phyloP scores from a whole-genome alignment of 2,329 filamentous ascomycete species.

The Xylaria sp. region DNA sequence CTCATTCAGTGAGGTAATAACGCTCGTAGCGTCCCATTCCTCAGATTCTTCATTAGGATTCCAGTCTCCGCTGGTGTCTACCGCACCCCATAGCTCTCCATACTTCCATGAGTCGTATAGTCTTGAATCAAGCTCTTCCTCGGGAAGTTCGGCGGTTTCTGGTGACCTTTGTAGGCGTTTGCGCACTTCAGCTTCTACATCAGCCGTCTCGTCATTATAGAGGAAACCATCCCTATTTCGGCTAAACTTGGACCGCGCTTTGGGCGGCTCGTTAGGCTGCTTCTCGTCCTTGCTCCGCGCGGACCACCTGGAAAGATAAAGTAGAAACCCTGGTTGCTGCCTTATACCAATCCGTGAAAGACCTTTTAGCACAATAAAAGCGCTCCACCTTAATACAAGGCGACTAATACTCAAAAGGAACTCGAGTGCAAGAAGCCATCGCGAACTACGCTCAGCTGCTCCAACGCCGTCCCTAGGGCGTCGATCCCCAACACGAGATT shows the following conservation, averaged over 20 bases:
- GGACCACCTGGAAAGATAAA: slow-evolving; percentile 61
- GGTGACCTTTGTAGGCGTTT: slow-evolving; percentile 62
- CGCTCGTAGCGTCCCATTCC: slow-evolving; percentile 81
- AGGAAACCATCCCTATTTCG: slow-evolving; percentile 65
- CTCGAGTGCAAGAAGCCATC: slow-evolving; percentile 80
- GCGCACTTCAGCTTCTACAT: slow-evolving; percentile 84
- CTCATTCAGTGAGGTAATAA: slow-evolving; percentile 65
- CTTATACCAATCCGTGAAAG: slow-evolving; percentile 70
- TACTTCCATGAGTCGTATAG: slow-evolving; percentile 87
- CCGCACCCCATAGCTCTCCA: slow-evolving; percentile 85
- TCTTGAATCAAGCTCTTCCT: slow-evolving; percentile 76
- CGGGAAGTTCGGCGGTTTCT: slow-evolving; percentile 58
- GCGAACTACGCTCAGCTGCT: slow-evolving; percentile 78
- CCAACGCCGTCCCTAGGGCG: slow-evolving; percentile 75
- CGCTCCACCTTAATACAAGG: slow-evolving; percentile 69
- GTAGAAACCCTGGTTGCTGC: slow-evolving; percentile 71
- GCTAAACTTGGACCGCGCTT: slow-evolving; percentile 56
- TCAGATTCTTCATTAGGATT: slow-evolving; percentile 64
- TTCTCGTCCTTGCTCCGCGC: slow-evolving; percentile 49
- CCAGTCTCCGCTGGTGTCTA: slow-evolving; percentile 85
- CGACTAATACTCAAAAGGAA: slow-evolving; percentile 81
- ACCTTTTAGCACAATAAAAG: slow-evolving; percentile 63
- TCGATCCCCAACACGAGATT: slow-evolving; percentile 58
- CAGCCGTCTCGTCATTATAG: slow-evolving; percentile 72
- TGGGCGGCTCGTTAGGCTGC: slow-evolving; percentile 29